Conservation (phyloP, 208 protist species). For the Wallacemonas sp. region DNA sequence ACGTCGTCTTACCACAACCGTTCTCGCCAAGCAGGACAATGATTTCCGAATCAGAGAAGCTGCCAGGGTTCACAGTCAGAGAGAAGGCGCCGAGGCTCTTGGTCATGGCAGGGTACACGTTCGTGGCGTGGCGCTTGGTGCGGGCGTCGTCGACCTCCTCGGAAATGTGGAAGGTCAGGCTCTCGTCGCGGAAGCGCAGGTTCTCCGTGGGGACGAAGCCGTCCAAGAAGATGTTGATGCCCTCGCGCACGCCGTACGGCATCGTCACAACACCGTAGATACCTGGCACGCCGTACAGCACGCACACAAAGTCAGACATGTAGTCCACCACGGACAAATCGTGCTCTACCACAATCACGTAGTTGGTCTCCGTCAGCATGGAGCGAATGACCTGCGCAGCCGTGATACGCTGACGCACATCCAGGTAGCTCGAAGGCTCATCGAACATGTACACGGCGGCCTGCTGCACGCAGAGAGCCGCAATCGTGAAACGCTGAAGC, state of each 20-base stretch:
- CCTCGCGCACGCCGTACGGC: conserved; percentile 99
- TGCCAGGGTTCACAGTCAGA: conserved; percentile 93
- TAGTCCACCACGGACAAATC: conserved; percentile 99
- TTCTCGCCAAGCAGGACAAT: conserved; percentile 99
- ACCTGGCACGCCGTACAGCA: conserved; percentile 99
- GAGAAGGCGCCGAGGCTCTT: conserved; percentile 96
- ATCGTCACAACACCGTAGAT: conserved; percentile 99
- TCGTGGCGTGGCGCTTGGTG: conserved; percentile 75
- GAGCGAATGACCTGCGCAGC: conserved; percentile 97
- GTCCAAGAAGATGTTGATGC: conserved; percentile 99
- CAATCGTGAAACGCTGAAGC: conserved; percentile 99
- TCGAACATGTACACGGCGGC: conserved; percentile 99
- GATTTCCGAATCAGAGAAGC: conserved; percentile 99
- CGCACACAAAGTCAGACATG: conserved; percentile 99
- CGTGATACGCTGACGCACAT: conserved; percentile 99
- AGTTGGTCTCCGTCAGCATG: conserved; percentile 93
- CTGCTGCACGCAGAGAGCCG: conserved; percentile 86
- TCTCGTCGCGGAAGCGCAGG: conserved; percentile 98
- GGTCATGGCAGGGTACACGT: conserved; percentile 97
- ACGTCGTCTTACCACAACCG: conserved; percentile 99
- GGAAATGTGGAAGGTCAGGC: conserved; percentile 96
- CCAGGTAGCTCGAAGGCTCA: conserved; percentile 99
- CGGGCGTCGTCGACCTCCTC: conserved; percentile 77
- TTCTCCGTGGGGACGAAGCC: conserved; percentile 99
- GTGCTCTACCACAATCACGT: conserved; percentile 99